phyloP scores from a whole-genome alignment of 345 rosid species.

The Citrus inodora region DNA sequence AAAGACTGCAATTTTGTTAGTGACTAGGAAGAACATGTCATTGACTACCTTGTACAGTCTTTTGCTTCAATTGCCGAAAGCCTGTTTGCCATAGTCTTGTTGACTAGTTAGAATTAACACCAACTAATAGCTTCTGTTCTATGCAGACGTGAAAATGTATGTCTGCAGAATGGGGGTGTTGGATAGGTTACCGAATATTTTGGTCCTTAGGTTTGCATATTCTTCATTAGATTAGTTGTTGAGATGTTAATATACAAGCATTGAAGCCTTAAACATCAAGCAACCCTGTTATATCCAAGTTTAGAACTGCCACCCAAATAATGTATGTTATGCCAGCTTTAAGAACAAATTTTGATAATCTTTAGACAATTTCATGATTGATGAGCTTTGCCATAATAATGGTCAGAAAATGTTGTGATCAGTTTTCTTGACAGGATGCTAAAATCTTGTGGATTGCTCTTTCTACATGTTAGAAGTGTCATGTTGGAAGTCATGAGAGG shows the following conservation, averaged over 20 bases:
- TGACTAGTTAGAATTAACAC: neutral
- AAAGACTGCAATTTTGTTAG: neutral
- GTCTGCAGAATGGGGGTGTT: neutral
- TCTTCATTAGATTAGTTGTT: neutral
- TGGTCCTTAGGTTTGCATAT: neutral
- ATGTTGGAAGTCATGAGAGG: no score
- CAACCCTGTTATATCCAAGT: neutral
- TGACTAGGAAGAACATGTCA: neutral
- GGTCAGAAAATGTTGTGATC: no score
- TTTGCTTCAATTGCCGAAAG: neutral
- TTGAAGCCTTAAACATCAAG: neutral
- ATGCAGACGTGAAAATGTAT: neutral
- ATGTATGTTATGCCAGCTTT: neutral
- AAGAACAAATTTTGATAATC: neutral
- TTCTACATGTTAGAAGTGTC: no score
- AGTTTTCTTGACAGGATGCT: no score
- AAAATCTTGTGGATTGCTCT: no score
- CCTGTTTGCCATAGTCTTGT: neutral
- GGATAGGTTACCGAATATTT: neutral
- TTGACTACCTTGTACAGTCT: neutral
- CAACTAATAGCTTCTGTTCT: neutral
- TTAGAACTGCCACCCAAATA: neutral
- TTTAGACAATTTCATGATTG: neutral
- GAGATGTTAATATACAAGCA: neutral
- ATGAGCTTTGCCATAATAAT: no score